These are phyloP conservation scores for Acorus gramineus DNA, from an alignment of 106 monocot genomes.

Conservation along the genomic window DNA sequence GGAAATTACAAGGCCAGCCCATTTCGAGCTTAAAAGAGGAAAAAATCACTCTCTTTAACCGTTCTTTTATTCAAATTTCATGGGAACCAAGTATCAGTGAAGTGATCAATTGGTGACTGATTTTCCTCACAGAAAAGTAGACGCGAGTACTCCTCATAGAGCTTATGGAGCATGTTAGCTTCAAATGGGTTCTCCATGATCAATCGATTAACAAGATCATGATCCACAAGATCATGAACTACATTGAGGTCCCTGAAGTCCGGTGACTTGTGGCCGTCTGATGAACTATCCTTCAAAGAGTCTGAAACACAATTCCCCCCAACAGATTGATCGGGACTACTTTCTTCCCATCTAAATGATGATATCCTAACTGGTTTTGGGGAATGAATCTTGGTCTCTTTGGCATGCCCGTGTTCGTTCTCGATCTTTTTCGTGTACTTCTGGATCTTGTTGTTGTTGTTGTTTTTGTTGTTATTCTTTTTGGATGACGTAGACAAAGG, in stretches of 20 bases:
- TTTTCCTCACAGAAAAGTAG: slow-evolving; percentile 6
- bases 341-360: neutral
- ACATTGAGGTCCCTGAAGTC: neutral
- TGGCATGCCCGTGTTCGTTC: neutral
- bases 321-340: neutral
- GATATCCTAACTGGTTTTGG: slow-evolving; percentile 21
- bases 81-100: too few species aligned
- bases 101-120: neutral
- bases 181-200: too few species aligned
- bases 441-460: neutral
- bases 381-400: slow-evolving; percentile 6
- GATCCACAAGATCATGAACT: neutral
- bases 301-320: neutral
- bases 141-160: slow-evolving; percentile 18
- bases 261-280: neutral
- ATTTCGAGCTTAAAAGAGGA: too few species aligned
- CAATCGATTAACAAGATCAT: too few species aligned
- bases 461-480: neutral
- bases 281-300: neutral
- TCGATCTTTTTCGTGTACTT: neutral
- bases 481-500: neutral
- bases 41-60: too few species aligned
- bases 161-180: slow-evolving; percentile 6
- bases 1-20: too few species aligned
- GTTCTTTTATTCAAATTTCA: too few species aligned